Base-by-base conservation (phyloP, 179 eudicot genomes). In the Spinacia oleracea region DNA sequence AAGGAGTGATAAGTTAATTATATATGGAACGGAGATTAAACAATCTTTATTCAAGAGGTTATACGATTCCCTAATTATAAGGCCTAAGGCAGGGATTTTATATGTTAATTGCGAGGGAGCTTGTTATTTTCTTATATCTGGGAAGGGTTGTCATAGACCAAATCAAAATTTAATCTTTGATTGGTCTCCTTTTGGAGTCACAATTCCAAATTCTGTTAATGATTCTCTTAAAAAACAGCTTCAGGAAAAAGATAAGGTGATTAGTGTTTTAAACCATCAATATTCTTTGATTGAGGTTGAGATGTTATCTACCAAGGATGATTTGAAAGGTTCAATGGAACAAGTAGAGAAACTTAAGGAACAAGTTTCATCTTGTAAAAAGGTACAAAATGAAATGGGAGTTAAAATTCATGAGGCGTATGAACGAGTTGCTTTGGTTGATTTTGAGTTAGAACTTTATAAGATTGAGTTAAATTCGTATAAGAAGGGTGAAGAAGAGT, bases 71-170 rank as follows among this genome's bases (percentile, higher is more conserved):
- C 80, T 83, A 5, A 21, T 77, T 62, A 2, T 83, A 12, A 42
- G 32, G 45, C 53, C 45, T 16, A 34, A 46, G 20, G 45, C n/a
- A 2, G 85, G 83, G 21, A 12, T 27, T 51, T 16, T 79, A 18
- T 83, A 51, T 75, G 82, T 79, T 5, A 79, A 79, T 60, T 83
- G 80, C 56, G 14, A 83, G 34, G 85, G 85, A 11, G 80, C 82
- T 38, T 83, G 82, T 53, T 59, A 71, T 75, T 31, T 83, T 71
- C 2, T 72, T 35, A 4, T 53, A n/a, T 0, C 11, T 0, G 80
- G 74, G n/a, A 75, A 53, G 18, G 72, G 60, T 48, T 29, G 46
- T 27, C 58, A 9, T 73, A 60, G 50, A n/a, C 64, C 84, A 1
- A 78, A 77, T 68, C 70, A 73, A 23, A 78, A 78, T 67, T 75